Evolutionary conservation across 305 asterid genomes (phyloP).

Genomic region (Fraxinus sp.): DNA sequence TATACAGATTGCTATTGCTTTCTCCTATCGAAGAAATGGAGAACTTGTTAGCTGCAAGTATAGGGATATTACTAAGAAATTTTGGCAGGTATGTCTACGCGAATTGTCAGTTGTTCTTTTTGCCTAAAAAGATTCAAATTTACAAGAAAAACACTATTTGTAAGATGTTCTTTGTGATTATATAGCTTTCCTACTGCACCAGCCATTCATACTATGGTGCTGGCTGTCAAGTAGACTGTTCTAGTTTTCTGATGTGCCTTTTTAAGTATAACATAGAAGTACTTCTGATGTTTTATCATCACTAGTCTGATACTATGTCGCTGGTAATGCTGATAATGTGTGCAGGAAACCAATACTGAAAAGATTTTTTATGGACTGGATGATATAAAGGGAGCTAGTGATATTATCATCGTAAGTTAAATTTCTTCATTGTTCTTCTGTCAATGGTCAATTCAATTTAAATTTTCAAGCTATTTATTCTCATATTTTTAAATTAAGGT

Average conservation of each 20-base stretch:
- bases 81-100: constrained; percentile 71
- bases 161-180: background rate
- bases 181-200: background rate
- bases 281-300: constrained; percentile 12
- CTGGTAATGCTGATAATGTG: constrained; percentile 5
- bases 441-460: constrained; percentile 20
- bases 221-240: background rate
- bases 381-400: constrained; percentile 77
- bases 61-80: constrained; percentile 58
- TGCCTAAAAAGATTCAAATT: background rate
- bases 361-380: constrained; percentile 84
- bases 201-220: background rate
- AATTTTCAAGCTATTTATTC: constrained; percentile 18
- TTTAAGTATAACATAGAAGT: background rate
- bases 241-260: background rate
- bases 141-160: background rate
- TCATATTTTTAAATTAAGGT: constrained; percentile 45
- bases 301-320: constrained; percentile 21
- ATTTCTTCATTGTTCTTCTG: constrained; percentile 22
- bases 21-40: constrained; percentile 69
- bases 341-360: constrained; percentile 75
- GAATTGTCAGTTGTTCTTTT: background rate
- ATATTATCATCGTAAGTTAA: constrained; percentile 67
- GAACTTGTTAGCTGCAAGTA: constrained; percentile 80
- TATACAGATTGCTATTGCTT: constrained; percentile 73